phyloP scores from a whole-genome alignment of 106 monocot genomes.

The Platanthera guangdongensis region DNA sequence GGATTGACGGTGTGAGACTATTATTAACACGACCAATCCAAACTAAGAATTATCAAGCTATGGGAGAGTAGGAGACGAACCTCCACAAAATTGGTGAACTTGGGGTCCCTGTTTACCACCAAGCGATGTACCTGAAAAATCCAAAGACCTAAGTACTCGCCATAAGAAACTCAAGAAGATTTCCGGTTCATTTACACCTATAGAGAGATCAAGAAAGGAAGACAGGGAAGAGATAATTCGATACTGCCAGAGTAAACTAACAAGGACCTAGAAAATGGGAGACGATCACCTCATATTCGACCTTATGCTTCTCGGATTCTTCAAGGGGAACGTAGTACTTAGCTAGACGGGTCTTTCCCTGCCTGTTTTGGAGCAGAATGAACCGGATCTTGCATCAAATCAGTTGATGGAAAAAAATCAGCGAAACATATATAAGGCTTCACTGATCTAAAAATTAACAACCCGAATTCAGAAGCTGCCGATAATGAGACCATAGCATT shows the following conservation, averaged over 20 bases:
- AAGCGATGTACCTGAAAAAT: constrained; percentile 75
- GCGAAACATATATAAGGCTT: not conserved
- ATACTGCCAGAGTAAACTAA: not conserved
- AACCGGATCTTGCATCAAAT: constrained; percentile 77
- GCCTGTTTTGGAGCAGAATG: constrained; percentile 91
- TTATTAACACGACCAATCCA: not conserved
- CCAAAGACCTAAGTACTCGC: not conserved
- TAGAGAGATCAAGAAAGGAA: not conserved
- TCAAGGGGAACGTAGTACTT: constrained; percentile 95
- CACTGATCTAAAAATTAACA: not conserved
- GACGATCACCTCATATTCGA: constrained; percentile 74
- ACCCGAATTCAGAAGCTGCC: not conserved
- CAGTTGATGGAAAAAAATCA: not conserved
- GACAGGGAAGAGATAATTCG: not conserved
- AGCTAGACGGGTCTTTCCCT: constrained; percentile 97
- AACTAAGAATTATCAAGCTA: not conserved
- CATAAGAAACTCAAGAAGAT: not conserved
- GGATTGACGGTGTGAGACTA: no score
- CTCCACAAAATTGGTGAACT: constrained; percentile 99
- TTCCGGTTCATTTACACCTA: not conserved
- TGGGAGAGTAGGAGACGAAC: constrained; percentile 13
- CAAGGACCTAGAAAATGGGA: not conserved
- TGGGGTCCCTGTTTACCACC: constrained; percentile 98
- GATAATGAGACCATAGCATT: not conserved
- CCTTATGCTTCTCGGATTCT: constrained; percentile 99